Conservation (phyloP, 805 yeast species). For the Saturnispora ahearnii region DNA sequence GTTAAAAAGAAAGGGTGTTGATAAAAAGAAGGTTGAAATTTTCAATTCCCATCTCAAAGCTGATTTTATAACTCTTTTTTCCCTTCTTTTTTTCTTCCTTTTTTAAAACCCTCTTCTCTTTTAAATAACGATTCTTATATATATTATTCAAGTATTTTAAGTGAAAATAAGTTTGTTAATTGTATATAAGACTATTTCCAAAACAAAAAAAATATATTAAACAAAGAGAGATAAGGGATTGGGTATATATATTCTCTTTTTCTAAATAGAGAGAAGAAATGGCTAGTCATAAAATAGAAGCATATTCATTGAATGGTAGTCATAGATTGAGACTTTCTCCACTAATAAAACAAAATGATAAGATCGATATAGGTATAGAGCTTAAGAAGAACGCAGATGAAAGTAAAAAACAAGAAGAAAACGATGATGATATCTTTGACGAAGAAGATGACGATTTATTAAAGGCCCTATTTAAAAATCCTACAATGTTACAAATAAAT, state of each 20-base stretch:
- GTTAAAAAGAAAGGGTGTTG: not conserved
- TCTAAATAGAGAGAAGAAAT: not conserved
- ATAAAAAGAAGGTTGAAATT: not conserved
- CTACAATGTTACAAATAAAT: not conserved
- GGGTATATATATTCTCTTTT: not conserved
- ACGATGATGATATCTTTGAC: not conserved
- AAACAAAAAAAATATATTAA: not conserved
- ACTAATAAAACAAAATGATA: not conserved
- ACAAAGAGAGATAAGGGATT: not conserved
- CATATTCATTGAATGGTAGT: conserved; percentile 2
- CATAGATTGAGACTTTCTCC: conserved; percentile 3
- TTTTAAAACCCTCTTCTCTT: not conserved
- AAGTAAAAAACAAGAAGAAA: not conserved
- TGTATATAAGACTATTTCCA: not conserved
- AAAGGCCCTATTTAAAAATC: conserved; percentile 1
- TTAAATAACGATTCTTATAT: not conserved
- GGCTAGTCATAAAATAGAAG: conserved; percentile 7
- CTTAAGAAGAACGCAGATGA: not conserved
- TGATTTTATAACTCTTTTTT: not conserved
- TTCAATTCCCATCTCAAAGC: not conserved
- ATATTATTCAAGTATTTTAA: not conserved
- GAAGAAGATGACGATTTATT: conserved; percentile 5
- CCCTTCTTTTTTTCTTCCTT: not conserved
- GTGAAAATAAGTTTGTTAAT: not conserved
- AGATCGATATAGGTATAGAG: not conserved